Evolutionary conservation across 202 grass and related monocot species (phyloP).

Genomic region (Brachypodium distachyon): DNA sequence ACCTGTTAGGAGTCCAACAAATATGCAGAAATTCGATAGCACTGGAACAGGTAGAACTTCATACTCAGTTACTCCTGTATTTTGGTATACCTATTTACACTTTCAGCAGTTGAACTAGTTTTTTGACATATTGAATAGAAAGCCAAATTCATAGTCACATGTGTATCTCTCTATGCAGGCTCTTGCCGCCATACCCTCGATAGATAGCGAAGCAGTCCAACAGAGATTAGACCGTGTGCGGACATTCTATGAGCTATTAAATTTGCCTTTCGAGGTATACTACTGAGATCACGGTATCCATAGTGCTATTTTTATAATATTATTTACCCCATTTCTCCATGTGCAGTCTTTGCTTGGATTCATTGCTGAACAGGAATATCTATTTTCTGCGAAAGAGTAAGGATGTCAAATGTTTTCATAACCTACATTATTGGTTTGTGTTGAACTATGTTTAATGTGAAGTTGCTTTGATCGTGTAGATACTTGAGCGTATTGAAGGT

Average conservation of each 20-base stretch:
- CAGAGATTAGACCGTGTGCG: slow-evolving; percentile 83
- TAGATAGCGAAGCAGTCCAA: slow-evolving; percentile 76
- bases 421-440: background rate
- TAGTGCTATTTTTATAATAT: slow-evolving; percentile 11
- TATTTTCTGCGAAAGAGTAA: slow-evolving; percentile 84
- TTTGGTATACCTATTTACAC: slow-evolving; percentile 5
- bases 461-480: slow-evolving; percentile 26
- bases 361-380: slow-evolving; percentile 69
- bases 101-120: background rate
- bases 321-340: slow-evolving; percentile 17
- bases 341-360: slow-evolving; percentile 80
- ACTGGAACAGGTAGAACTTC: slow-evolving; percentile 67
- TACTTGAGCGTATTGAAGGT: slow-evolving; percentile 75
- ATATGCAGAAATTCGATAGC: slow-evolving; percentile 98
- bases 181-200: slow-evolving; percentile 83
- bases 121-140: background rate
- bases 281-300: background rate
- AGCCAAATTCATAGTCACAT: background rate
- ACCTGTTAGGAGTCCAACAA: slow-evolving; percentile 93
- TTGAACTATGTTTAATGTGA: background rate
- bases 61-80: background rate
- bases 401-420: slow-evolving; percentile 12
- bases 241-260: slow-evolving; percentile 76
- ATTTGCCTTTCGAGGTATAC: slow-evolving; percentile 83
- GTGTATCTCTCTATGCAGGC: slow-evolving; percentile 45